Percentiles rank a stretch among this genome's conserved stretches.
These are phyloP conservation scores for Tricholoma terreum DNA, from an alignment of 768 basidiomycete genomes.

Conservation along the genomic window DNA sequence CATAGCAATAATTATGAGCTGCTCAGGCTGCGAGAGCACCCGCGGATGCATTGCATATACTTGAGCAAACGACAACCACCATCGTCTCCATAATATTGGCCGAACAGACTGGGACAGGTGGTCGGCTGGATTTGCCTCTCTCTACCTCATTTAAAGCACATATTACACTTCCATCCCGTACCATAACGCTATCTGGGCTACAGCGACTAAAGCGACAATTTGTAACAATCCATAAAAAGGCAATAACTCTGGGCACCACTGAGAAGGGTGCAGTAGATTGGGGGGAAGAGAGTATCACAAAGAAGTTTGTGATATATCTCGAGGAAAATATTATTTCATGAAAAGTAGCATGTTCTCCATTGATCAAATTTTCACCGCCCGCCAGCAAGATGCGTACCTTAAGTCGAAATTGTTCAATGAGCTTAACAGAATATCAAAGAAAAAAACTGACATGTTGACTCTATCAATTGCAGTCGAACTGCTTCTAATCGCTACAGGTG, in stretches of 20 bases:
- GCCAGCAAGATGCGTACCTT: conserved; percentile 39
- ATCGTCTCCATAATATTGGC: conserved; percentile 73
- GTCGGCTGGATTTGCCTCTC: conserved; percentile 43
- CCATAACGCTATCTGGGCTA: conserved; percentile 80
- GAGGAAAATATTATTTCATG: conserved; percentile 62
- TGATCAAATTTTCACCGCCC: conserved; percentile 23
- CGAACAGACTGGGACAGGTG: conserved; percentile 56
- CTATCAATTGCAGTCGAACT: conserved; percentile 55
- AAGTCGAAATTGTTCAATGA: neutral
- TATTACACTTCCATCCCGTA: conserved; percentile 65
- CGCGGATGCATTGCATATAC: conserved; percentile 78
- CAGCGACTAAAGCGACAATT: conserved; percentile 92
- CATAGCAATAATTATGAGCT: neutral
- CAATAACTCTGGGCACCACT: conserved; percentile 77
- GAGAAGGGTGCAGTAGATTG: conserved; percentile 78
- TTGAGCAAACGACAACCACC: conserved; percentile 74
- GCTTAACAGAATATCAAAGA: neutral
- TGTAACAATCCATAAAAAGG: conserved; percentile 85
- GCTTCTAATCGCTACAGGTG: conserved; percentile 49
- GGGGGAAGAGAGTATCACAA: conserved; percentile 66
- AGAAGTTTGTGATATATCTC: conserved; percentile 68
- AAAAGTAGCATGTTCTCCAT: conserved; percentile 12
- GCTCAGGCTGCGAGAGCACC: conserved; percentile 76
- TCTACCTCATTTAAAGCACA: conserved; percentile 40
- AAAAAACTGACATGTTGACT: conserved; percentile 60